phyloP scores from a whole-genome alignment of 768 basidiomycete genomes.

The Collybiopsis confluens region DNA sequence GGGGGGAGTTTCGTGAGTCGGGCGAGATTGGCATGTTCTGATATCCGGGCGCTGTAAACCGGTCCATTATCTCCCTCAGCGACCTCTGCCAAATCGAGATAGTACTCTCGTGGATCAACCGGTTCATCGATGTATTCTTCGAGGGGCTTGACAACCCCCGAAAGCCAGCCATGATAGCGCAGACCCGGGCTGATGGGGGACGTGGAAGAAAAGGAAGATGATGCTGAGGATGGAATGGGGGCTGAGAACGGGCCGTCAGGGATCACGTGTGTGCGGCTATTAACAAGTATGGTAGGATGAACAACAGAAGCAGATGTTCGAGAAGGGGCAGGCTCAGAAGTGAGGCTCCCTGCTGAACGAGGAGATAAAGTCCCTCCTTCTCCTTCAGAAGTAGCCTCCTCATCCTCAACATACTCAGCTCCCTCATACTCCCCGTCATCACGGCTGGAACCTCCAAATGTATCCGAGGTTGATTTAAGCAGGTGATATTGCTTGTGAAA shows the following conservation, averaged over 20 bases:
- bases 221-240: slow-evolving; percentile 6
- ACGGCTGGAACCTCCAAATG: slow-evolving; percentile 28
- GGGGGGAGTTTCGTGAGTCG: slow-evolving; percentile 36
- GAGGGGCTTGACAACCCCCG: slow-evolving; percentile 52
- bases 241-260: slow-evolving; percentile 19
- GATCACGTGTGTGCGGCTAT: slow-evolving; percentile 9
- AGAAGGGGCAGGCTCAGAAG: not conserved
- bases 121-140: slow-evolving; percentile 60
- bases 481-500: slow-evolving; percentile 13
- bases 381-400: slow-evolving; percentile 1
- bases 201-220: not conserved
- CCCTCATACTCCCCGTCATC: slow-evolving; percentile 8
- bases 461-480: slow-evolving; percentile 28
- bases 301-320: not conserved
- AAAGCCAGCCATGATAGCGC: slow-evolving; percentile 61
- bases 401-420: slow-evolving; percentile 9
- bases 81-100: slow-evolving; percentile 68
- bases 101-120: slow-evolving; percentile 59
- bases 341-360: not conserved
- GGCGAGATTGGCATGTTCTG: slow-evolving; percentile 20
- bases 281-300: slow-evolving; percentile 31
- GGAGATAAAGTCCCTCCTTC: not conserved
- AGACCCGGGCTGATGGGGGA: slow-evolving; percentile 29
- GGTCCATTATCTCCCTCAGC: slow-evolving; percentile 82
- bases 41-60: slow-evolving; percentile 47